Evolutionary conservation across 179 eudicot genomes (phyloP), one percentile per base, ranked within the genome.

Genomic region (Gypsophila paniculata): DNA sequence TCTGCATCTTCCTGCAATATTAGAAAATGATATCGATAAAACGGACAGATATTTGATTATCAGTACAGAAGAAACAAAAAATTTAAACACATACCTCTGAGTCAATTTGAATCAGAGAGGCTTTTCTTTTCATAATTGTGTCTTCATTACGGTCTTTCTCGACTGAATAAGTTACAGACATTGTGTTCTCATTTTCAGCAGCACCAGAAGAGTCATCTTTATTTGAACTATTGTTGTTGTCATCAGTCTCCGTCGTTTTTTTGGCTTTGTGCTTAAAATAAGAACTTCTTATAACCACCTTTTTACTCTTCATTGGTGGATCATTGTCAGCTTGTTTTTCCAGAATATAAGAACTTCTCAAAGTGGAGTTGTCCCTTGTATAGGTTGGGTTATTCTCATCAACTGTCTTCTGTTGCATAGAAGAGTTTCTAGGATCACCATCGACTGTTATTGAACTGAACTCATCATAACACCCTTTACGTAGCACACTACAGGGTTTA

Each of bases 331-430:
- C 78, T 54, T 58, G 25, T 57, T 81, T 79, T 53, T 72, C 81
- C 75, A 65, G 77, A 83, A 89, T 79, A 81, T 84, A 85, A 67
- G 90, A 85, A 81, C 90, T 86, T 72, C 79, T 80, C 69, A 78
- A 69, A 46, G 53, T 26, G 13, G 49, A 71, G 5, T 70, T 76
- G 51, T 82, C 69, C 64, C 67, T 81, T 74, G 57, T 52, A 48
- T 62, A 69, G 38, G 42, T 72, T 19, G 73, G 34, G 60, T 72
- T 78, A 64, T 39, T 73, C 55, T 76, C 65, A 29, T 74, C 71
- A 25, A 18, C 65, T 21, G 61, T 25, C 23, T 76, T 86, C 19
- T 75, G 75, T 80, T 69, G 76, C 46, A 86, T 74, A 80, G 68
- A 81, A 36, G 85, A 78, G 75, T 83, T 82, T 61, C 76, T 80